These are phyloP conservation scores for Leccinum boreale DNA, from an alignment of 768 basidiomycete genomes.

Conservation along the genomic window DNA sequence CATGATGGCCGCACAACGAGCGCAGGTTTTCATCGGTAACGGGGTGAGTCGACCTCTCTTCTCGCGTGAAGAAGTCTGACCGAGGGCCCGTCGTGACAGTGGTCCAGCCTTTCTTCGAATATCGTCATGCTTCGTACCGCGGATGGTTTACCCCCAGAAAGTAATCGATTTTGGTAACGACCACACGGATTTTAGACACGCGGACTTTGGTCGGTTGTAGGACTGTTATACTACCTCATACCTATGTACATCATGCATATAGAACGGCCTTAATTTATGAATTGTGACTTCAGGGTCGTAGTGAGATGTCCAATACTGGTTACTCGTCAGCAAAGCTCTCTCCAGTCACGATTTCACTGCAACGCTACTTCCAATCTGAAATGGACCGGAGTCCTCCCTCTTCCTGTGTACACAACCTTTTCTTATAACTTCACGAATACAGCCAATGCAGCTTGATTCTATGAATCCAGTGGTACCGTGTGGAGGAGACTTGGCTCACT, in stretches of 20 bases:
- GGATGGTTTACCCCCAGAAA: constrained; percentile 22
- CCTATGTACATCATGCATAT: not conserved
- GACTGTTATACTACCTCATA: not conserved
- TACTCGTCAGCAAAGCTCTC: no score
- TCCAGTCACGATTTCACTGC: no score
- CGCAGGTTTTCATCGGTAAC: constrained; percentile 51
- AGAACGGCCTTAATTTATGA: not conserved
- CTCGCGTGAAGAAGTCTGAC: not conserved
- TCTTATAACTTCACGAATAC: no score
- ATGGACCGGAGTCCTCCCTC: no score
- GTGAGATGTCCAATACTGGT: no score
- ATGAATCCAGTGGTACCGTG: no score
- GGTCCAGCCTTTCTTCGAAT: constrained; percentile 41
- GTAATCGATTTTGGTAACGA: constrained; percentile 34
- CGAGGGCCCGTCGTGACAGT: constrained; percentile 20
- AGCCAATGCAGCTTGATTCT: no score
- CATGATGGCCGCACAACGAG: constrained; percentile 45
- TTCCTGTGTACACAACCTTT: no score
- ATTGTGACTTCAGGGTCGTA: not conserved
- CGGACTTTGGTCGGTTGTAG: not conserved
- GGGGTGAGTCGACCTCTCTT: constrained; percentile 35
- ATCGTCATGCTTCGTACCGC: constrained; percentile 36
- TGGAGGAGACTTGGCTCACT: no score
- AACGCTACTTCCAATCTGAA: no score
- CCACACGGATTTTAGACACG: not conserved